Base-by-base conservation (phyloP, 306 rosid species). In the Cotoneaster glaucophyllus region DNA sequence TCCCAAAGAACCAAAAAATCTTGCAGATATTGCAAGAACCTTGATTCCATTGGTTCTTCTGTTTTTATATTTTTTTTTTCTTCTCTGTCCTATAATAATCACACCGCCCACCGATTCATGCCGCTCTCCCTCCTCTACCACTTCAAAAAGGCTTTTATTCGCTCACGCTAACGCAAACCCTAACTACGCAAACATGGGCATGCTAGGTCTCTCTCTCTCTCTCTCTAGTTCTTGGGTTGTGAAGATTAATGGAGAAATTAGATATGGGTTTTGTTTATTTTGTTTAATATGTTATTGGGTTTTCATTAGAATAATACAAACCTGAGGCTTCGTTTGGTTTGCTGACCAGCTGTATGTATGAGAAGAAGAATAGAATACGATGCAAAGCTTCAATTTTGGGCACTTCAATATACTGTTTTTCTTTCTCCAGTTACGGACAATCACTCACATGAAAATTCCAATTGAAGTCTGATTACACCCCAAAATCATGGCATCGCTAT, bases 131-230 rank as follows among this genome's bases (percentile, higher is more conserved):
- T n/a, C n/a, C n/a, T 61, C 34, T 0, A 21, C n/a, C 15, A 28
- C 66, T 14, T 62, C 19, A 7, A 14, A 34, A 14, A 22, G 7
- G 2, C 39, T 25, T 7, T 2, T 18, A 6, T 48, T 48, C 66
- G 14, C 54, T 48, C 18, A 21, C 75, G n/a, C 7, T 63, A 19
- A 56, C n/a, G 29, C 64, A 2, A 17, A 28, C 41, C 22, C 21
- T 45, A 21, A 70, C 54, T 48, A 48, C 5, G 52, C 64, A 14
- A 50, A 37, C 68, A 72, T 73, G 54, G 2, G 57, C 2, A 44
- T 24, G 80, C 7, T 77, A 81, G 84, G 84, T 81, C 54, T 76
- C 70, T 75, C 4, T 63, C 76, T 64, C n/a, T n/a, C n/a, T n/a
- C n/a, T 24, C 32, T 77, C n/a, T 57, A 0, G 53, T 6, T 2